phyloP scores from a whole-genome alignment of 495 filamentous ascomycete species.

The Neurospora sublineolata region DNA sequence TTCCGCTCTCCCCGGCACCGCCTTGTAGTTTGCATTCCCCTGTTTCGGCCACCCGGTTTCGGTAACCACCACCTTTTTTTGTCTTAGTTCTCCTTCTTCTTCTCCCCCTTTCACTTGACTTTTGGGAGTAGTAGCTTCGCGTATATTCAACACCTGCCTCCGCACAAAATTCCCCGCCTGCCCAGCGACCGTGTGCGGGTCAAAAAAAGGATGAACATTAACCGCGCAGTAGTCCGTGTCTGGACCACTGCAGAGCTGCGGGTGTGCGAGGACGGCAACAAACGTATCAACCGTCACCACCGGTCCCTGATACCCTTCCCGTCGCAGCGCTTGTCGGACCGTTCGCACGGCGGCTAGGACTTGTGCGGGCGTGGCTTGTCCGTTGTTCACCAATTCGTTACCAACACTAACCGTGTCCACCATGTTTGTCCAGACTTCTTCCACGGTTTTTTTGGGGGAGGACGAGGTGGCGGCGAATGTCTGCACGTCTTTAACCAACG shows the following conservation, averaged over 20 bases:
- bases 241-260: constrained; percentile 50
- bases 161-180: constrained; percentile 55
- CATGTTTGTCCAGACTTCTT: constrained; percentile 36
- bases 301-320: constrained; percentile 56
- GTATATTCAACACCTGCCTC: constrained; percentile 36
- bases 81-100: constrained; percentile 12
- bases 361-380: constrained; percentile 36
- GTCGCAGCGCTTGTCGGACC: constrained; percentile 46
- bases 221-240: constrained; percentile 64
- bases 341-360: constrained; percentile 43
- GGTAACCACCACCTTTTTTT: constrained; percentile 37
- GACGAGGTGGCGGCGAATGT: not conserved
- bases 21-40: constrained; percentile 51
- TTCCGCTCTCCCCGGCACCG: constrained; percentile 50
- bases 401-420: constrained; percentile 66
- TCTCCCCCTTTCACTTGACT: not conserved
- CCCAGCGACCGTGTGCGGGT: constrained; percentile 42
- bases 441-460: not conserved
- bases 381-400: constrained; percentile 67
- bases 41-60: constrained; percentile 77
- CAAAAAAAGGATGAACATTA: constrained; percentile 81
- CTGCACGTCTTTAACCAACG: constrained; percentile 38
- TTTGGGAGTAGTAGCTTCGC: constrained; percentile 4
- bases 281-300: constrained; percentile 76
- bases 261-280: constrained; percentile 50